Conservation (phyloP, 345 rosid species). For the Kernera saxatilis region DNA sequence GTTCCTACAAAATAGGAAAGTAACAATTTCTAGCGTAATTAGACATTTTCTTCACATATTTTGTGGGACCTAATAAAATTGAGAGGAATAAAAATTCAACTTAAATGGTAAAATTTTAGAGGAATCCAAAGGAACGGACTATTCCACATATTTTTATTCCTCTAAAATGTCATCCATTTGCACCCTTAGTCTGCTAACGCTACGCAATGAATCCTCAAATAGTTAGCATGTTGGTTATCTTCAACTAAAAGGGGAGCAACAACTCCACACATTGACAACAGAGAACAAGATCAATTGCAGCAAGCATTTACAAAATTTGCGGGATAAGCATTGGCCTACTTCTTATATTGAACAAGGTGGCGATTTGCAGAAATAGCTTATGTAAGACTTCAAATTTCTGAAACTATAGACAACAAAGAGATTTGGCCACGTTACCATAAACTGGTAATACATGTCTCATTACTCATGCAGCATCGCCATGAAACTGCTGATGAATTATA, state of each 20-base stretch:
- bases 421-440: background rate
- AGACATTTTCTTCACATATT: no score
- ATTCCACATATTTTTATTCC: no score
- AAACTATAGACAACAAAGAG: background rate
- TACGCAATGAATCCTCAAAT: background rate
- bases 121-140: no score
- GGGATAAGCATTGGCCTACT: background rate
- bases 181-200: background rate
- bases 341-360: background rate
- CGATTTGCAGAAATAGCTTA: background rate
- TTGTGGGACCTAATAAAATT: no score
- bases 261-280: background rate
- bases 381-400: background rate
- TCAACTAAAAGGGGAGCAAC: background rate
- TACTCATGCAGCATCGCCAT: constrained; percentile 8
- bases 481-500: background rate
- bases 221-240: background rate
- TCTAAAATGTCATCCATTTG: no score
- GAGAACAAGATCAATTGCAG: background rate
- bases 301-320: background rate
- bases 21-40: no score
- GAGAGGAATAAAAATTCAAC: no score
- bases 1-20: no score
- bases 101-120: no score
- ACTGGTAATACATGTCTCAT: background rate